A percentile compares a stretch with the other conserved stretches of the same genome.
Conservation (phyloP, 1,139 yeast genomes). For the Hemisphaericaspora subhashii region DNA sequence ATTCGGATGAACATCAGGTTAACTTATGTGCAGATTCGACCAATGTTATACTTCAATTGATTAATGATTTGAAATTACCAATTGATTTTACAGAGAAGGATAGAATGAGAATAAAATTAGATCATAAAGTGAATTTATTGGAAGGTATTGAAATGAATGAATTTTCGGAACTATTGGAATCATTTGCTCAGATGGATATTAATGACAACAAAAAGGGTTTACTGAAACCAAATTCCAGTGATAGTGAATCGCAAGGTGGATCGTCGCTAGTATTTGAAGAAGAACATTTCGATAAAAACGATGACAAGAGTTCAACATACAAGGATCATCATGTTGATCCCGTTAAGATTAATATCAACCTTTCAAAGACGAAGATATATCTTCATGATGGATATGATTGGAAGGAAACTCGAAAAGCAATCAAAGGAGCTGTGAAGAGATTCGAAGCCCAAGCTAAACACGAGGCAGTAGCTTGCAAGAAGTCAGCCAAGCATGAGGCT, state of each 20-base stretch:
- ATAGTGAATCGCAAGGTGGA: slow-evolving; percentile 10
- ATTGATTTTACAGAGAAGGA: slow-evolving; percentile 57
- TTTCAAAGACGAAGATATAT: slow-evolving; percentile 47
- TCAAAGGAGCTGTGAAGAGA: slow-evolving; percentile 60
- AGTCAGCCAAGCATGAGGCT: not conserved
- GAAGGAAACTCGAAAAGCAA: slow-evolving; percentile 70
- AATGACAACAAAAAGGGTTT: slow-evolving; percentile 6
- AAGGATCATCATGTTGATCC: slow-evolving; percentile 22
- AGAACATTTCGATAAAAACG: slow-evolving; percentile 13
- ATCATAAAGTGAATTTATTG: slow-evolving; percentile 45
- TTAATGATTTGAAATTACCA: slow-evolving; percentile 73
- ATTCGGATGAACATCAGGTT: slow-evolving; percentile 49
- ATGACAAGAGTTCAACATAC: not conserved
- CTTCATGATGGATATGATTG: slow-evolving; percentile 93
- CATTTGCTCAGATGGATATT: slow-evolving; percentile 12
- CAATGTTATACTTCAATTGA: slow-evolving; percentile 63
- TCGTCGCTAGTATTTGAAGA: slow-evolving; percentile 12
- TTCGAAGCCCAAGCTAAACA: slow-evolving; percentile 46
- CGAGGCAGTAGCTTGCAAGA: slow-evolving; percentile 1
- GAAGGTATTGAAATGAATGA: slow-evolving; percentile 40
- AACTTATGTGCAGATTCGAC: slow-evolving; percentile 85
- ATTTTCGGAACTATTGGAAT: slow-evolving; percentile 11
- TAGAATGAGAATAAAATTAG: slow-evolving; percentile 45
- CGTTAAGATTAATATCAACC: slow-evolving; percentile 30
- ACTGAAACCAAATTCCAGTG: slow-evolving; percentile 5